A percentile compares a stretch with the other conserved stretches of the same genome.
These are phyloP conservation scores for Apiospora hydei DNA, from an alignment of 2,329 filamentous ascomycete species.

Conservation along the genomic window DNA sequence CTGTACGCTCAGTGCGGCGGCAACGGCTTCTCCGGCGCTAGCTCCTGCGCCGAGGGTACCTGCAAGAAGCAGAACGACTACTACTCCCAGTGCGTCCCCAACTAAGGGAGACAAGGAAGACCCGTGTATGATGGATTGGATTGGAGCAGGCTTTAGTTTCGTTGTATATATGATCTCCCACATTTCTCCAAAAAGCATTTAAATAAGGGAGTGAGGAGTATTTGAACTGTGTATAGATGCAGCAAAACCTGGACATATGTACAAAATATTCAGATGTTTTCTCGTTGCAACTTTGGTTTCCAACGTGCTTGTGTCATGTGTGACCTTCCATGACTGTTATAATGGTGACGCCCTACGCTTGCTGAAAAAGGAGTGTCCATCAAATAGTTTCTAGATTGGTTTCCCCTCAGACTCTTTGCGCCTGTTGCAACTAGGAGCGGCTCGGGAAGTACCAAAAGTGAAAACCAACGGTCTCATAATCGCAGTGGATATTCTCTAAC, in stretches of 20 bases:
- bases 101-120: neutral
- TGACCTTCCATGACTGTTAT: neutral
- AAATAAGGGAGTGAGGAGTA: neutral
- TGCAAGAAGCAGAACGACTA: conserved; percentile 27
- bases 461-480: neutral
- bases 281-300: neutral
- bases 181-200: conserved; percentile 7
- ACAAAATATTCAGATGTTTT: conserved; percentile 4
- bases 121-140: neutral
- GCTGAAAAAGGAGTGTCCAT: neutral
- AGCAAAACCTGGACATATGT: conserved; percentile 8
- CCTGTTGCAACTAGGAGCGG: neutral
- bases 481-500: neutral
- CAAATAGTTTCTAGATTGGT: neutral
- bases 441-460: neutral
- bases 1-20: conserved; percentile 29
- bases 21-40: conserved; percentile 25
- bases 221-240: conserved; percentile 22
- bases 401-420: neutral
- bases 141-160: conserved; percentile 12
- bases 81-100: conserved; percentile 28
- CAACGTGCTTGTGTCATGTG: neutral
- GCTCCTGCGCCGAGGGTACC: conserved; percentile 25
- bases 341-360: neutral
- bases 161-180: conserved; percentile 13